Percentiles rank a stretch among this genome's conserved stretches.
phyloP scores from a whole-genome alignment of 179 eudicot species.

The Beta macrorhiza region DNA sequence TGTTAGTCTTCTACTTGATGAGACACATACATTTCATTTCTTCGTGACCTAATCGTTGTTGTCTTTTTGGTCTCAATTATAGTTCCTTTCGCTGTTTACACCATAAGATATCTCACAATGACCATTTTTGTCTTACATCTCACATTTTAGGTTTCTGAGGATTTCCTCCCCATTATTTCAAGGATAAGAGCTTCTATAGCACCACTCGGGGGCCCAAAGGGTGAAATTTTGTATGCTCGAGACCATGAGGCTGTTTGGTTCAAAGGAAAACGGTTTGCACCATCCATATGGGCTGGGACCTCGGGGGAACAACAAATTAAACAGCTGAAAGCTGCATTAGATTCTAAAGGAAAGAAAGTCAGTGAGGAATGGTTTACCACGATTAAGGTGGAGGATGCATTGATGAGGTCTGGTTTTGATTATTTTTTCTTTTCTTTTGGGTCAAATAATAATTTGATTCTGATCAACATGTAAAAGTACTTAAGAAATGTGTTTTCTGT shows the following conservation, averaged over 20 bases:
- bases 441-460: background rate
- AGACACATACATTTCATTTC: background rate
- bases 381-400: slow-evolving; percentile 78
- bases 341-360: slow-evolving; percentile 89
- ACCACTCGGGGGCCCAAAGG: slow-evolving; percentile 82
- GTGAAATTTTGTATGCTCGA: slow-evolving; percentile 87
- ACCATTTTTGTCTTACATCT: slow-evolving; percentile 4
- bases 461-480: slow-evolving; percentile 8
- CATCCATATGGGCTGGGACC: slow-evolving; percentile 85
- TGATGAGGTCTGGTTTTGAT: slow-evolving; percentile 51
- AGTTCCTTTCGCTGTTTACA: slow-evolving; percentile 6
- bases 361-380: slow-evolving; percentile 99
- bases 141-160: slow-evolving; percentile 67
- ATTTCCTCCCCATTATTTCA: slow-evolving; percentile 78
- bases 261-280: slow-evolving; percentile 84
- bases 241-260: slow-evolving; percentile 99
- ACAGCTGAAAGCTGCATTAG: slow-evolving; percentile 73
- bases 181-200: slow-evolving; percentile 82
- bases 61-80: background rate
- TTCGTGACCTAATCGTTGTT: background rate
- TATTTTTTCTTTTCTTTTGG: background rate
- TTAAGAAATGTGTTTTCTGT: slow-evolving; percentile 17
- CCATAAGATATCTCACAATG: background rate
- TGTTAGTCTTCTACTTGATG: background rate
- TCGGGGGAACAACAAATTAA: slow-evolving; percentile 92